A percentile compares a stretch with the other conserved stretches of the same genome.
These are phyloP conservation scores for Aspergillus sp. DNA, from an alignment of 2,329 filamentous ascomycete species.

Conservation along the genomic window DNA sequence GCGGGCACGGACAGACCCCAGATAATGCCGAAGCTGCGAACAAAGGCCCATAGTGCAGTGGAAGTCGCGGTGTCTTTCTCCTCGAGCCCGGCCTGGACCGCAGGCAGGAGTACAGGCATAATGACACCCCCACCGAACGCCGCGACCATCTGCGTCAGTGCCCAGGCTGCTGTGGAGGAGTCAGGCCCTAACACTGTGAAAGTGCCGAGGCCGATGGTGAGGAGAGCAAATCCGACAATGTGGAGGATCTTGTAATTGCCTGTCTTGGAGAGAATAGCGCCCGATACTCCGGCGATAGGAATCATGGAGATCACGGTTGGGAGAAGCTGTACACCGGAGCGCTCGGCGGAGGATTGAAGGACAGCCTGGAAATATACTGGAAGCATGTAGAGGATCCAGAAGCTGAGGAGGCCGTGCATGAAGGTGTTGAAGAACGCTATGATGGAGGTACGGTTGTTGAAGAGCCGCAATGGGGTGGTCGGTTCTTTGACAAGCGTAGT, in stretches of 20 bases:
- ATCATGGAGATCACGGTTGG: slow-evolving; percentile 11
- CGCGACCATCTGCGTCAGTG: background rate
- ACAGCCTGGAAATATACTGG: slow-evolving; percentile 48
- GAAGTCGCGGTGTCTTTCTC: slow-evolving; percentile 1
- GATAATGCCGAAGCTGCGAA: slow-evolving; percentile 6
- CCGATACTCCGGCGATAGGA: slow-evolving; percentile 23
- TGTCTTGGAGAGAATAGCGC: slow-evolving; percentile 19
- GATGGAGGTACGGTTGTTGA: slow-evolving; percentile 39
- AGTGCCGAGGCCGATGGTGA: background rate
- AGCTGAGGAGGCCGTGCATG: slow-evolving; percentile 33
- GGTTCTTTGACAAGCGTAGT: slow-evolving; percentile 29
- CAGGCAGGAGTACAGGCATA: slow-evolving; percentile 9
- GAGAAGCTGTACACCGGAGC: slow-evolving; percentile 25
- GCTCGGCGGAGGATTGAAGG: slow-evolving; percentile 25
- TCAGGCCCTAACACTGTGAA: background rate
- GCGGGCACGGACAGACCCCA: slow-evolving; percentile 4
- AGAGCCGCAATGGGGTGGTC: slow-evolving; percentile 42
- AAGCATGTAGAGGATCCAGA: slow-evolving; percentile 41
- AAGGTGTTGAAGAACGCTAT: slow-evolving; percentile 38
- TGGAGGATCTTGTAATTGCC: background rate
- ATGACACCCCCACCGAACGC: background rate
- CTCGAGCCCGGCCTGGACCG: slow-evolving; percentile 39
- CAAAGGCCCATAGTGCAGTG: background rate
- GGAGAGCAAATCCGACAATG: background rate
- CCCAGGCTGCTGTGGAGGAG: background rate